phyloP scores from a whole-genome alignment of 2,329 filamentous ascomycete genomes.

The Alternaria sp. region DNA sequence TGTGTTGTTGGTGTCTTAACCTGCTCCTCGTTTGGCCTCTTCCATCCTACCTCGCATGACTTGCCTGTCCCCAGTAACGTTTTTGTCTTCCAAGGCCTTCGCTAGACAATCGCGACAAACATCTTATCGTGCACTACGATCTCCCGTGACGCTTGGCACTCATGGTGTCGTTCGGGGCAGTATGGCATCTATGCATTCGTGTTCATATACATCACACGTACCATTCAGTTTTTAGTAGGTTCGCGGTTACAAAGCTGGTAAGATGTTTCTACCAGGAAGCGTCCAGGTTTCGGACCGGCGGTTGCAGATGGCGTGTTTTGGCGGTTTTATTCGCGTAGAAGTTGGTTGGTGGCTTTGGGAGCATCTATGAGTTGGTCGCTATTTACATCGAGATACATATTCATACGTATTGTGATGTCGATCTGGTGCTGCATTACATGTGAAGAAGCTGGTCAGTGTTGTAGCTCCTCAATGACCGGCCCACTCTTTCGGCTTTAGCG shows the following conservation, averaged over 20 bases:
- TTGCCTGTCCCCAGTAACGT: too few relatives aligned
- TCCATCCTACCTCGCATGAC: neutral
- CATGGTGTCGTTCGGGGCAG: neutral
- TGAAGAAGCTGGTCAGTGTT: neutral
- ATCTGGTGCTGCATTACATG: neutral
- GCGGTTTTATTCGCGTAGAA: neutral
- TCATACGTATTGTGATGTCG: neutral
- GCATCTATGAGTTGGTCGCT: neutral
- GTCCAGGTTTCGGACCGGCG: neutral
- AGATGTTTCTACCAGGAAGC: neutral
- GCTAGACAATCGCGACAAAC: neutral
- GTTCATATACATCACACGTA: neutral
- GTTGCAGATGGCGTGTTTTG: too few relatives aligned
- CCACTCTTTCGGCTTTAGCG: slow-evolving; percentile 30
- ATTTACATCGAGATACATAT: neutral
- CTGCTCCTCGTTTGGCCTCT: neutral
- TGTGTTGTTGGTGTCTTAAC: neutral
- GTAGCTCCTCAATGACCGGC: neutral
- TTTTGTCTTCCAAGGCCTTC: neutral
- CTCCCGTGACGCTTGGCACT: neutral
- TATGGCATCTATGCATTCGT: neutral
- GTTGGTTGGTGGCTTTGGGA: neutral
- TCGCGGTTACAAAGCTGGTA: neutral
- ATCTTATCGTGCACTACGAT: neutral
- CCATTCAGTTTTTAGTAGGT: neutral